Percentiles rank a stretch among this genome's conserved stretches.
Conservation (phyloP, 2,329 filamentous ascomycete species). For the Lecanosticta acicola region DNA sequence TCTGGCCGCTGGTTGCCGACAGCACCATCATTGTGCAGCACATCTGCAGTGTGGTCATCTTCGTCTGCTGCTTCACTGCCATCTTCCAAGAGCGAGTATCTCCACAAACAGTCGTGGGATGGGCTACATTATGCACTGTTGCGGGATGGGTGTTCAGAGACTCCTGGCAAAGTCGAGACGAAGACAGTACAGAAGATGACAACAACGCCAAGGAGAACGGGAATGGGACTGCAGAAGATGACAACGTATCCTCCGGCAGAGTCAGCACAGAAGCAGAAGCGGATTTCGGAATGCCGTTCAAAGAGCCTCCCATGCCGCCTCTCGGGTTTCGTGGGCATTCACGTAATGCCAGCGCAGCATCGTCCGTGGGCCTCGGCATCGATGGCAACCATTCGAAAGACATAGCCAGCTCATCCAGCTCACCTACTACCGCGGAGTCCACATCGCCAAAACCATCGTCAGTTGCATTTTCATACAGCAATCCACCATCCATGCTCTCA, state of each 20-base stretch:
- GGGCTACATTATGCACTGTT: conserved; percentile 75
- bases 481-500: conserved; percentile 40
- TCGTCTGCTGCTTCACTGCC: conserved; percentile 85
- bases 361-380: neutral
- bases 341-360: conserved; percentile 3
- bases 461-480: conserved; percentile 34
- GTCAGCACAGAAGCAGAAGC: conserved; percentile 14
- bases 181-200: conserved; percentile 44
- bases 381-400: neutral
- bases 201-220: conserved; percentile 2
- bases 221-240: conserved; percentile 8
- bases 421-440: neutral
- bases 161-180: conserved; percentile 73
- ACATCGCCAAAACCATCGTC: conserved; percentile 7
- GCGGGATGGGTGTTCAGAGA: conserved; percentile 90
- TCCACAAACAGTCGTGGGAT: conserved; percentile 80
- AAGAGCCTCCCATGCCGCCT: conserved; percentile 8
- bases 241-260: conserved; percentile 3
- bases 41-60: conserved; percentile 89
- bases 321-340: conserved; percentile 2
- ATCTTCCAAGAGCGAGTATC: conserved; percentile 85
- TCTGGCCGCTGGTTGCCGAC: conserved; percentile 93
- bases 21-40: conserved; percentile 96
- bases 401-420: neutral
- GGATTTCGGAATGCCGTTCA: conserved; percentile 21